Evolutionary conservation across 2,329 filamentous ascomycete species (phyloP).

Genomic region (Plenodomus biglobosus): DNA sequence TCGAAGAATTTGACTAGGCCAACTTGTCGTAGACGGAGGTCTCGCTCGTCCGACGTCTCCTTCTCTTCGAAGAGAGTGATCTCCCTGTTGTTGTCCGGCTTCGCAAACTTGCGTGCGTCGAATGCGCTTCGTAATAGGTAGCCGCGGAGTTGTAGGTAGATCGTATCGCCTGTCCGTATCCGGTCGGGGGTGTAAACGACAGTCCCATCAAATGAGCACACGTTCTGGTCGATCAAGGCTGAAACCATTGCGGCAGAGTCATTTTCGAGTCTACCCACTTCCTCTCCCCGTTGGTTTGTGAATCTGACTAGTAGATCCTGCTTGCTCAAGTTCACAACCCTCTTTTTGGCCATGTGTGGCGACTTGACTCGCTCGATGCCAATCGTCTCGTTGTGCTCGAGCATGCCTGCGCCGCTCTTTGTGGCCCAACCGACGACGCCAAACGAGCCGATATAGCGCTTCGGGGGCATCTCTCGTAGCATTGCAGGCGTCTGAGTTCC

Average conservation of each 20-base stretch:
- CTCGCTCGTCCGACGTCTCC: constrained; percentile 82
- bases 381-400: constrained; percentile 81
- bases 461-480: constrained; percentile 53
- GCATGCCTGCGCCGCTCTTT: constrained; percentile 70
- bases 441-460: constrained; percentile 85
- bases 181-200: constrained; percentile 88
- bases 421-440: constrained; percentile 92
- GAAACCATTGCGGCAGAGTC: constrained; percentile 92
- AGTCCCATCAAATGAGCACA: constrained; percentile 82
- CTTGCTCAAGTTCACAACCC: constrained; percentile 62
- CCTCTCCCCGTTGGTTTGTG: constrained; percentile 73
- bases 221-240: constrained; percentile 82
- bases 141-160: constrained; percentile 85
- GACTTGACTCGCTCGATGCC: constrained; percentile 84
- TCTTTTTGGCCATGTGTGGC: constrained; percentile 53
- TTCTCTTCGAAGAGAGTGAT: constrained; percentile 78
- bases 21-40: constrained; percentile 80
- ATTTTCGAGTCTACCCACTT: constrained; percentile 83
- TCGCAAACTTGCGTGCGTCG: constrained; percentile 61
- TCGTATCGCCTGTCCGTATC: constrained; percentile 84
- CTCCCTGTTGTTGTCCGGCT: constrained; percentile 68
- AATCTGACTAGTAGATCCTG: constrained; percentile 91
- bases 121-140: constrained; percentile 77
- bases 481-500: constrained; percentile 20
- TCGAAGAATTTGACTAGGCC: constrained; percentile 86